These are phyloP conservation scores for Mucor sp. DNA, from an alignment of 371 early-diverging fungal species.

Conservation along the genomic window DNA sequence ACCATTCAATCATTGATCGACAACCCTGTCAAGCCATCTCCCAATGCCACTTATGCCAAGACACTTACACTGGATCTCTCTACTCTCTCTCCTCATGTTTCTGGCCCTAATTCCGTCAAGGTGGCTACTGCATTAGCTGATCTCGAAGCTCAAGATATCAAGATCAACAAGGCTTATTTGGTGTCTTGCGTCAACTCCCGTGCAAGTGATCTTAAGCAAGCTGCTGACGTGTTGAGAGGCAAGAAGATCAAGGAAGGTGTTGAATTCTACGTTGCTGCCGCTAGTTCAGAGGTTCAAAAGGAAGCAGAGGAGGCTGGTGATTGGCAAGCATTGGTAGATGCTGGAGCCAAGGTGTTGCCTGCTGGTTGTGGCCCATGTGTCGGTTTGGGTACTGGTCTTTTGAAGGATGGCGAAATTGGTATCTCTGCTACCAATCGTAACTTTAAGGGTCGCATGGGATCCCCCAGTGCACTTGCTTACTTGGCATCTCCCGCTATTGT, in stretches of 20 bases:
- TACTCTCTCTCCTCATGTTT: conserved; percentile 84
- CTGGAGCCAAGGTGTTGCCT: conserved; percentile 89
- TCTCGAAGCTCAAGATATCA: conserved; percentile 70
- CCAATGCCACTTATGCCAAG: conserved; percentile 82
- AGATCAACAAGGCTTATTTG: conserved; percentile 94
- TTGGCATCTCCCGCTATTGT: conserved; percentile 93
- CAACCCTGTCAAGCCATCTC: conserved; percentile 62
- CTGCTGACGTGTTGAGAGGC: conserved; percentile 82
- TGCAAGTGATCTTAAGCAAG: conserved; percentile 81
- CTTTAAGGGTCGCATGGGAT: conserved; percentile 98
- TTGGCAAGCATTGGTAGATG: conserved; percentile 84
- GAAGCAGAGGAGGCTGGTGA: conserved; percentile 85
- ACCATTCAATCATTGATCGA: conserved; percentile 59
- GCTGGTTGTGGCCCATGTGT: conserved; percentile 98
- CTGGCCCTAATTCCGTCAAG: conserved; percentile 96
- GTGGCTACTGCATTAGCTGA: conserved; percentile 76
- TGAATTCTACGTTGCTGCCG: conserved; percentile 95
- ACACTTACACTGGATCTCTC: conserved; percentile 85
- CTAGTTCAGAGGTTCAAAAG: conserved; percentile 86
- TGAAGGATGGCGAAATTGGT: conserved; percentile 93
- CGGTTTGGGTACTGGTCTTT: conserved; percentile 87
- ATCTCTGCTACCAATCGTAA: conserved; percentile 97
- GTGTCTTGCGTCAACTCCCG: conserved; percentile 95
- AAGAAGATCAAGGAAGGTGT: conserved; percentile 81
- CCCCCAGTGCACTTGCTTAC: conserved; percentile 86